Evolutionary conservation across 2,329 filamentous ascomycete species (phyloP), one percentile per base, ranked within the genome.

Genomic region (Rhynchosporium secalis): DNA sequence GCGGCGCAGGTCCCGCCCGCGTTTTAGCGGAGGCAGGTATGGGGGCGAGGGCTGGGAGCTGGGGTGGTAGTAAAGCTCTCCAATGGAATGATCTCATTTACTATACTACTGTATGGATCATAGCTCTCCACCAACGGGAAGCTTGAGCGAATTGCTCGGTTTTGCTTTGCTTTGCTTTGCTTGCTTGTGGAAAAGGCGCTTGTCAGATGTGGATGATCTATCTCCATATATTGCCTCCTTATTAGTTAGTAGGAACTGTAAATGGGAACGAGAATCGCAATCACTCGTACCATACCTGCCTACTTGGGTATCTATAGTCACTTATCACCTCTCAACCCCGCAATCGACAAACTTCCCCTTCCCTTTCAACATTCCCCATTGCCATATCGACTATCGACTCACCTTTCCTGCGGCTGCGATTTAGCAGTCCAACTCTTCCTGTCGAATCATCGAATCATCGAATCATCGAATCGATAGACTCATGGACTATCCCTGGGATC

Each of bases 401-500:
- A 29, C 40, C 49, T 64, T 61, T 62, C 66, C 70, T 65, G 65
- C 70, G 56, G 60, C 63, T 71, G 73, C 74, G 58, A 64, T 33
- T 56, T 51, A 15, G 62, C 65, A 69, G 65, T 61, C 56, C 54
- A 62, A 54, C 46, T 67, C 65, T 65, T 64, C 62, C 65, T 65
- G 67, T 63, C 61, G 28, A 15, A 60, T 64, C 61, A 61, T 54
- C 51, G 46, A 58, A 67, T 69, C 66, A 20, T 63, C 61, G 28
- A 15, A 60, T 64, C 61, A 61, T 54, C 51, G 46, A 58, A 67
- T 69, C 66, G 68, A 68, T 65, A 70, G 70, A 63, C 78, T 82
- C 76, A 83, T 83, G 81, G 81, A 82, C 78, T 77, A 78, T 78
- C 76, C 73, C 75, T 77, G 79, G 78, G 41, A 75, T 76, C 74